Conservation (phyloP, 176 grass and related monocot genomes). For the Eleusine indica region DNA sequence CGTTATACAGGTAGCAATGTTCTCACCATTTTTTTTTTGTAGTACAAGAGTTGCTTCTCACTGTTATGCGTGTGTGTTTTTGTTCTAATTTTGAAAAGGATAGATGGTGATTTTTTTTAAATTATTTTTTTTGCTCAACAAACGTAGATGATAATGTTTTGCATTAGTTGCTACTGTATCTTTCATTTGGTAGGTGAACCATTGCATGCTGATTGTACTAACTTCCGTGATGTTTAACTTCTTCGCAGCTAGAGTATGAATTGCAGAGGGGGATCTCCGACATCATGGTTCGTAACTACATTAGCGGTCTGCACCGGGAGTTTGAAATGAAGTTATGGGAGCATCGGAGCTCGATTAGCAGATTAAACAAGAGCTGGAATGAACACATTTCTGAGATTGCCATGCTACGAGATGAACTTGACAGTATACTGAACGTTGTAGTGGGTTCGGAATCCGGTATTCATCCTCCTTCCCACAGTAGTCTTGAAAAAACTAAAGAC, state of each 20-base stretch:
- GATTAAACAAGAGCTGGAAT: constrained; percentile 34
- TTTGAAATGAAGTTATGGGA: constrained; percentile 66
- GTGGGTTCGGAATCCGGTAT: constrained; percentile 30
- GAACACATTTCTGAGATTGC: constrained; percentile 47
- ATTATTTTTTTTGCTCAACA: no score
- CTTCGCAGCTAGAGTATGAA: constrained; percentile 62
- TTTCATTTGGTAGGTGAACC: not conserved
- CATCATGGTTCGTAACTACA: constrained; percentile 57
- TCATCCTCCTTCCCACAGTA: constrained; percentile 24
- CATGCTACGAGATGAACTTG: constrained; percentile 52
- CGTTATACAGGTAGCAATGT: not conserved
- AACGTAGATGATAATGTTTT: not conserved
- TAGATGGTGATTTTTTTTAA: no score
- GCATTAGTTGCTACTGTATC: not conserved
- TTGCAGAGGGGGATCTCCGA: constrained; percentile 54
- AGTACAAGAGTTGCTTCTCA: not conserved
- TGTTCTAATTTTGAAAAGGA: not conserved
- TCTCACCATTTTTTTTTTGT: not conserved
- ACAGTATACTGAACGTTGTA: constrained; percentile 28
- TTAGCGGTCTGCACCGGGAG: constrained; percentile 42
- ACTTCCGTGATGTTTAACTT: not conserved
- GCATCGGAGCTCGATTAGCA: constrained; percentile 43
- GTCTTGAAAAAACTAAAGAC: constrained; percentile 49
- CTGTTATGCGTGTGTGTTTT: not conserved
- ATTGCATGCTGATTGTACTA: not conserved